Evolutionary conservation across 805 yeast species (phyloP).

Genomic region (Kuraishia cidri): DNA sequence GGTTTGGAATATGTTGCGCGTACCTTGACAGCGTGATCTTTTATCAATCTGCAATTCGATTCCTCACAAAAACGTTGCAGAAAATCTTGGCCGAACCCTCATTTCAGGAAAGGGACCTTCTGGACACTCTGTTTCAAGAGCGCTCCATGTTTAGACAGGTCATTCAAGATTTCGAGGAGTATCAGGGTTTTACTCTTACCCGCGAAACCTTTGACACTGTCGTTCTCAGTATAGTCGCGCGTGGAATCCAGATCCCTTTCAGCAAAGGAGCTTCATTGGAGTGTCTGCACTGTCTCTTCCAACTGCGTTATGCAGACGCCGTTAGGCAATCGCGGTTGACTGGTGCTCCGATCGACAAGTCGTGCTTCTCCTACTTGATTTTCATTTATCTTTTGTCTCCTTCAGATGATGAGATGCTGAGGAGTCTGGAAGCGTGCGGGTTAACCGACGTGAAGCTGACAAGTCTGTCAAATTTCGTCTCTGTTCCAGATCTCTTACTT

Average conservation of each 20-base stretch:
- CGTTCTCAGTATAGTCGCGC: conserved; percentile 35
- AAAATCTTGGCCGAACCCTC: conserved; percentile 18
- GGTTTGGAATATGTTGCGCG: conserved; percentile 27
- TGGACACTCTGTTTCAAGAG: conserved; percentile 17
- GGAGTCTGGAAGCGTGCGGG: conserved; percentile 22
- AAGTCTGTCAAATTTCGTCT: conserved; percentile 18
- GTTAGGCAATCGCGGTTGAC: conserved; percentile 4
- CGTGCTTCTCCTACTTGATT: conserved; percentile 21
- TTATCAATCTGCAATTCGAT: conserved; percentile 21
- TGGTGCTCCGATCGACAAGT: conserved; percentile 7
- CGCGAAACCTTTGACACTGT: conserved; percentile 41
- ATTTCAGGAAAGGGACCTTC: conserved; percentile 17
- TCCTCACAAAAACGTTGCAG: conserved; percentile 23
- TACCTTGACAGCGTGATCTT: conserved; percentile 14
- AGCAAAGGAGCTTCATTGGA: conserved; percentile 39
- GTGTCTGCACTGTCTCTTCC: conserved; percentile 32
- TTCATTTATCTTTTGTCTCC: conserved; percentile 22
- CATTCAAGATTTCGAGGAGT: conserved; percentile 31
- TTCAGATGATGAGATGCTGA: conserved; percentile 24
- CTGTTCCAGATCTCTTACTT: conserved; percentile 26
- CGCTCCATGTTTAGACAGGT: conserved; percentile 29
- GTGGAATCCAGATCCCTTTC: conserved; percentile 53
- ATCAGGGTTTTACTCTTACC: conserved; percentile 27
- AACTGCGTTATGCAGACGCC: conserved; percentile 28
- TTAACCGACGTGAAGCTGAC: conserved; percentile 20